These are phyloP conservation scores for Boletus semigastroideus DNA, from an alignment of 1,284 basidiomycete species.

Conservation along the genomic window DNA sequence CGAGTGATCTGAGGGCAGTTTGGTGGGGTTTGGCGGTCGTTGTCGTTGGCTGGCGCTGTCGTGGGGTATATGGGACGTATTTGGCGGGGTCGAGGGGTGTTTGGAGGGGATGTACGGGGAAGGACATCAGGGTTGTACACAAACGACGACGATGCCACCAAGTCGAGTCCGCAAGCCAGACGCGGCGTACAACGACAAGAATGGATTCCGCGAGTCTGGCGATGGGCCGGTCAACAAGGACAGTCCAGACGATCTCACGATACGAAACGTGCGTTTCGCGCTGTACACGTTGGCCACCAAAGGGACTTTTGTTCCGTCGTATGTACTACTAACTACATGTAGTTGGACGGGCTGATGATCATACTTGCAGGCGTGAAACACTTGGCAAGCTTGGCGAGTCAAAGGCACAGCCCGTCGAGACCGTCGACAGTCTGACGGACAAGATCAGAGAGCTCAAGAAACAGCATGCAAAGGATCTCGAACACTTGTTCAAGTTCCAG, in stretches of 20 bases:
- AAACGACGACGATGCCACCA: not conserved
- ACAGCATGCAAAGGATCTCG: slow-evolving; percentile 44
- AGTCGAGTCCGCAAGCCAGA: not conserved
- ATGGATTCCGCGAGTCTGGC: slow-evolving; percentile 26
- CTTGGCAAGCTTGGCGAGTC: slow-evolving; percentile 24
- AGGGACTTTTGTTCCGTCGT: slow-evolving; percentile 29
- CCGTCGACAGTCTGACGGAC: slow-evolving; percentile 30
- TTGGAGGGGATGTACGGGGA: slow-evolving; percentile 62
- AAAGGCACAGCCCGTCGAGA: slow-evolving; percentile 20
- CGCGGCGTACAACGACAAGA: slow-evolving; percentile 8
- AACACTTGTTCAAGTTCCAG: slow-evolving; percentile 42
- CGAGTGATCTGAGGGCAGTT: slow-evolving; percentile 75
- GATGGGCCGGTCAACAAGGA: slow-evolving; percentile 10
- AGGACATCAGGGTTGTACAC: slow-evolving; percentile 2
- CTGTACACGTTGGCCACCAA: slow-evolving; percentile 31
- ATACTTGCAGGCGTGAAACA: slow-evolving; percentile 14
- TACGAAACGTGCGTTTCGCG: slow-evolving; percentile 31
- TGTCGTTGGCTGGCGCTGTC: slow-evolving; percentile 52
- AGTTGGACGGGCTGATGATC: not conserved
- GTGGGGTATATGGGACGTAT: slow-evolving; percentile 57
- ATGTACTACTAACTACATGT: slow-evolving; percentile 5
- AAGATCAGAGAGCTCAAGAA: slow-evolving; percentile 39
- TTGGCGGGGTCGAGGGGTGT: slow-evolving; percentile 25
- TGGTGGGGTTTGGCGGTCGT: slow-evolving; percentile 58
- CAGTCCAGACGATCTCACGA: slow-evolving; percentile 25